Evolutionary conservation across 2,329 filamentous ascomycete species (phyloP).

Genomic region (Hypoxylon sp.): DNA sequence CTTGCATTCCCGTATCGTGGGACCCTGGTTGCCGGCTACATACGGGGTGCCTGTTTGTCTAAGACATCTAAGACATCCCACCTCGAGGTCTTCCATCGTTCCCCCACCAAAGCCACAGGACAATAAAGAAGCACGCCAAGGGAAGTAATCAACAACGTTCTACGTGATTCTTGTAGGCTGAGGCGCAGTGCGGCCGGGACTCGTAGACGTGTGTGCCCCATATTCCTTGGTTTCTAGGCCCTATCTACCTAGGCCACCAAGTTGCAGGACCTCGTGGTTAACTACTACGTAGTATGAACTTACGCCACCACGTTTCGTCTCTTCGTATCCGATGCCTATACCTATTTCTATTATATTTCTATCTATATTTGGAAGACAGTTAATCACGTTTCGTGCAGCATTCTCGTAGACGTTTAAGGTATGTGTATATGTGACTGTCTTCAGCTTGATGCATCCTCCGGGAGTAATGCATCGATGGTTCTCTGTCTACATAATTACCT

Average conservation of each 20-base stretch:
- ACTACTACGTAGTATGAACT: not conserved
- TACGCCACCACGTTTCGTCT: conserved; percentile 7
- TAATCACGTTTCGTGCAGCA: conserved; percentile 12
- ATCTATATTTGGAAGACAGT: not conserved
- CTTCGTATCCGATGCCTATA: conserved; percentile 9
- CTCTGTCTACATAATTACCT: not conserved
- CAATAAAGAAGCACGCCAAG: not conserved
- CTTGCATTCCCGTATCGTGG: conserved; percentile 41
- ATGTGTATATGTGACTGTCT: conserved; percentile 4
- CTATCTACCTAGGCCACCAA: not conserved
- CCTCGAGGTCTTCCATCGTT: not conserved
- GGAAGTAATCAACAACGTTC: not conserved
- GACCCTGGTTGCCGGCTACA: conserved; percentile 27
- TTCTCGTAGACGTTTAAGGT: not conserved
- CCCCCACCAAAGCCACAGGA: not conserved
- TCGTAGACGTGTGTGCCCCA: not conserved
- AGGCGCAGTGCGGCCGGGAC: not conserved
- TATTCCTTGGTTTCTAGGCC: not conserved
- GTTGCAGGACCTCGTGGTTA: not conserved
- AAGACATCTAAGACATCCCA: conserved; percentile 27
- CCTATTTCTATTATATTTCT: conserved; percentile 5
- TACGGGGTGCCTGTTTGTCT: conserved; percentile 15
- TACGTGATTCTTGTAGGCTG: conserved; percentile 3
- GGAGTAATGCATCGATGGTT: conserved; percentile 13
- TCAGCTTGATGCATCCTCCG: conserved; percentile 14